Evolutionary conservation across 2,329 filamentous ascomycete genomes (phyloP).

Genomic region (Plenodomus lindquistii): DNA sequence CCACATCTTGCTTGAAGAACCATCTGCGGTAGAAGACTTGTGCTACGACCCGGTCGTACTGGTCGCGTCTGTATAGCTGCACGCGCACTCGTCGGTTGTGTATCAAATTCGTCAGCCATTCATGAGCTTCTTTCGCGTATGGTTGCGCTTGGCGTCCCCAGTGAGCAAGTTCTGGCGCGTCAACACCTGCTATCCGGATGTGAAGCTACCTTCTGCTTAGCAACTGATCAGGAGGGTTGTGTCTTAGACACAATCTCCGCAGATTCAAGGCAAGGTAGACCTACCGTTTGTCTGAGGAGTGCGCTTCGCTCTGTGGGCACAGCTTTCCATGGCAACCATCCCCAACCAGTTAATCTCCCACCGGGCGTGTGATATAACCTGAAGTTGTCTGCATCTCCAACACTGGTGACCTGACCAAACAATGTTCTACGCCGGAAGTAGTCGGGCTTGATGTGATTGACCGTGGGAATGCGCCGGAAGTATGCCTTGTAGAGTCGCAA

Average conservation of each 20-base stretch:
- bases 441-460: slow-evolving; percentile 72
- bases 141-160: slow-evolving; percentile 90
- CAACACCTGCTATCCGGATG: slow-evolving; percentile 85
- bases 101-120: slow-evolving; percentile 78
- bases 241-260: not conserved
- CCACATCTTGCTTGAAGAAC: slow-evolving; percentile 76
- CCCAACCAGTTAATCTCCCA: slow-evolving; percentile 86
- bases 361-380: slow-evolving; percentile 93
- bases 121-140: slow-evolving; percentile 76
- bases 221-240: slow-evolving; percentile 1
- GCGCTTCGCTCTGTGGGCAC: slow-evolving; percentile 71
- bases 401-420: slow-evolving; percentile 85
- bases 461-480: slow-evolving; percentile 80
- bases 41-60: slow-evolving; percentile 89
- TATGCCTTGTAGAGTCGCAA: slow-evolving; percentile 69
- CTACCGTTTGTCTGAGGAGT: slow-evolving; percentile 77
- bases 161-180: slow-evolving; percentile 90
- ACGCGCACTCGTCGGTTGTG: slow-evolving; percentile 74
- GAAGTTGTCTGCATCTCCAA: slow-evolving; percentile 96
- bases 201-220: slow-evolving; percentile 65
- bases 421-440: slow-evolving; percentile 77
- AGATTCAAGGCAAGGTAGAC: slow-evolving; percentile 5
- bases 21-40: slow-evolving; percentile 75
- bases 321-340: slow-evolving; percentile 75
- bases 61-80: slow-evolving; percentile 82